Conservation (phyloP, 139 green algal species). For the Diplosphaera chodatii region DNA sequence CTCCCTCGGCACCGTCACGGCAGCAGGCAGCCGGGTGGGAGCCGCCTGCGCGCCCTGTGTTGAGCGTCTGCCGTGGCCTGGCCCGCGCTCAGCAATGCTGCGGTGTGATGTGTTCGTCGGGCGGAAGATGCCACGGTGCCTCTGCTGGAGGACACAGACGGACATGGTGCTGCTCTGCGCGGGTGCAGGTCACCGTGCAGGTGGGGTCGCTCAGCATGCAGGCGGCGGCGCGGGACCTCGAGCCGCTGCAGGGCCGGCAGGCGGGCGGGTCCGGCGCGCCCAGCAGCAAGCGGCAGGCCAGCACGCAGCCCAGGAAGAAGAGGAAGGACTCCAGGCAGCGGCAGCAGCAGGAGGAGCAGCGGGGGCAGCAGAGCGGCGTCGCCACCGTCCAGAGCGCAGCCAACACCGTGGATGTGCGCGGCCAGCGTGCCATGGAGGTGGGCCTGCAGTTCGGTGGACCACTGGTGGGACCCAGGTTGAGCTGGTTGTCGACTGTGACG, state of each 20-base stretch:
- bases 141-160: too few species aligned
- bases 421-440: constrained; percentile 17
- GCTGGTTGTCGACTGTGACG: too few species aligned
- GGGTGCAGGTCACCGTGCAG: constrained; percentile 15
- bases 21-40: not conserved
- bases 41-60: too few species aligned
- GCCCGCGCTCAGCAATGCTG: too few species aligned
- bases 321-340: not conserved
- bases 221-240: constrained; percentile 15
- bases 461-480: too few species aligned
- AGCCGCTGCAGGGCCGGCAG: not conserved
- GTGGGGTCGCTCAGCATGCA: constrained; percentile 26
- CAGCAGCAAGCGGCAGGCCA: not conserved
- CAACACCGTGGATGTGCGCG: constrained; percentile 49
- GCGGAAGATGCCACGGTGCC: too few species aligned
- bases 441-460: too few species aligned
- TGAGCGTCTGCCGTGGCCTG: too few species aligned
- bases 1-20: constrained; percentile 11
- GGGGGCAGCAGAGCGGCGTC: not conserved
- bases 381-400: constrained; percentile 25
- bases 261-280: not conserved
- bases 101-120: too few species aligned
- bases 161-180: not conserved
- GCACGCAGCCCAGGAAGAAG: not conserved
- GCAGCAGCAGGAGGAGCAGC: not conserved